phyloP scores from a whole-genome alignment of 345 rosid species.

The Syzygium jambos region DNA sequence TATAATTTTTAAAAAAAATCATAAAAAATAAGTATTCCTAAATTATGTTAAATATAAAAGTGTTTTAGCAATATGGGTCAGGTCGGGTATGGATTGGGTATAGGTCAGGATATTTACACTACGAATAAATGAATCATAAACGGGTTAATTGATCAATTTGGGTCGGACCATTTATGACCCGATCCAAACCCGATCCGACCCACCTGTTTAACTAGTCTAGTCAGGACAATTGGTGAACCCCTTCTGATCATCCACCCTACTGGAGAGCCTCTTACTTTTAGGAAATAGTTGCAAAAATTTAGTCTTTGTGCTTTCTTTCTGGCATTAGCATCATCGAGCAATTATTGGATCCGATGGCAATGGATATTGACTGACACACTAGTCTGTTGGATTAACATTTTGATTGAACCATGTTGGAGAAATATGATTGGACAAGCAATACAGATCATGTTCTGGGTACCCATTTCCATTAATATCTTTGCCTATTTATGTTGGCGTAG shows the following conservation, averaged over 20 bases:
- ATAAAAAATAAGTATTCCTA: no score
- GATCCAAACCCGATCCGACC: no score
- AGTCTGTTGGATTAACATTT: background rate
- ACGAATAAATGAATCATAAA: no score
- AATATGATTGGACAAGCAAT: background rate
- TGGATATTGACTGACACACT: background rate
- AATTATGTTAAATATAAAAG: no score
- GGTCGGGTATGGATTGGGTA: no score
- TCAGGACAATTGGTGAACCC: background rate
- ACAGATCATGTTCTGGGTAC: background rate
- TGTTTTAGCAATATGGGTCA: no score
- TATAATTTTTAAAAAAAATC: no score
- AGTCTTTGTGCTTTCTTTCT: background rate
- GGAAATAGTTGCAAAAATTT: background rate
- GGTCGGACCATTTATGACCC: no score
- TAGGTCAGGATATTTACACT: no score
- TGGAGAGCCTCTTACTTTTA: background rate
- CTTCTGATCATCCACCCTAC: background rate
- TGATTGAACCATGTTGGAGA: background rate
- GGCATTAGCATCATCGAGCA: background rate
- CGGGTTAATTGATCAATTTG: no score
- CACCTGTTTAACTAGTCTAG: no score
- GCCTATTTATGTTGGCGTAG: background rate
- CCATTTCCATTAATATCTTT: background rate
- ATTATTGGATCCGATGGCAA: background rate